phyloP scores from a whole-genome alignment of 768 basidiomycete genomes.

The Hortiboletus campestris region DNA sequence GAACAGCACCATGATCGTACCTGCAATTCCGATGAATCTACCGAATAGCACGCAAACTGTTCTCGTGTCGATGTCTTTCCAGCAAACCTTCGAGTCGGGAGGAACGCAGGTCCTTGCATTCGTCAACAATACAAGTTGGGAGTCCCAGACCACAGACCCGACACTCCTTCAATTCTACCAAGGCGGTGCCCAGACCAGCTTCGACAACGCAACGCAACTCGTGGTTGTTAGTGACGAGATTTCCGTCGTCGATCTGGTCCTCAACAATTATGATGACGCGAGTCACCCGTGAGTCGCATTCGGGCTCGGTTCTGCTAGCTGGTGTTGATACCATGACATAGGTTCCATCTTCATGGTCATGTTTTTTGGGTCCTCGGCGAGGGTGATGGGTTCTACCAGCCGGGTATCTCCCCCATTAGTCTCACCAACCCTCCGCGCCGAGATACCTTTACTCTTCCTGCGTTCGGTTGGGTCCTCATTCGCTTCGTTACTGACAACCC shows the following conservation, averaged over 20 bases:
- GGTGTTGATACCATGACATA: constrained; percentile 3
- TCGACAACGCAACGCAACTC: constrained; percentile 23
- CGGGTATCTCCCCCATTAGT: constrained; percentile 28
- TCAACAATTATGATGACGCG: constrained; percentile 27
- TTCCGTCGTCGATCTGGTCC: constrained; percentile 24
- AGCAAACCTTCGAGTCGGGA: constrained; percentile 25
- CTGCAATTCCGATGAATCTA: constrained; percentile 23
- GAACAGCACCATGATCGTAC: constrained; percentile 31
- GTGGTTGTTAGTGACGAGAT: constrained; percentile 28
- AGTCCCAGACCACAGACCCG: constrained; percentile 23
- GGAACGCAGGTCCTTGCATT: constrained; percentile 27
- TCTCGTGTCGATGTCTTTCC: constrained; percentile 23
- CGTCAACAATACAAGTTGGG: constrained; percentile 30
- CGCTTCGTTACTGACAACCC: constrained; percentile 45
- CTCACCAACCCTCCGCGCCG: constrained; percentile 39
- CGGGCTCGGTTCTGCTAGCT: not conserved
- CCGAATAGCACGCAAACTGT: constrained; percentile 27
- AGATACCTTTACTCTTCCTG: constrained; percentile 42
- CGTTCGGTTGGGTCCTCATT: constrained; percentile 36
- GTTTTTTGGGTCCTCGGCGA: constrained; percentile 36
- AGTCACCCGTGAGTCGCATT: constrained; percentile 29
- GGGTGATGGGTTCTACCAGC: constrained; percentile 34
- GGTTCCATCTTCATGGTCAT: constrained; percentile 41
- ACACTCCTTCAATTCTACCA: constrained; percentile 29
- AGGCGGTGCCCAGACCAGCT: constrained; percentile 24